A percentile compares a stretch with the other conserved stretches of the same genome.
Evolutionary conservation across 108 stramenopile species (phyloP).

Genomic region (Cyclotella choctawhatcheeana): DNA sequence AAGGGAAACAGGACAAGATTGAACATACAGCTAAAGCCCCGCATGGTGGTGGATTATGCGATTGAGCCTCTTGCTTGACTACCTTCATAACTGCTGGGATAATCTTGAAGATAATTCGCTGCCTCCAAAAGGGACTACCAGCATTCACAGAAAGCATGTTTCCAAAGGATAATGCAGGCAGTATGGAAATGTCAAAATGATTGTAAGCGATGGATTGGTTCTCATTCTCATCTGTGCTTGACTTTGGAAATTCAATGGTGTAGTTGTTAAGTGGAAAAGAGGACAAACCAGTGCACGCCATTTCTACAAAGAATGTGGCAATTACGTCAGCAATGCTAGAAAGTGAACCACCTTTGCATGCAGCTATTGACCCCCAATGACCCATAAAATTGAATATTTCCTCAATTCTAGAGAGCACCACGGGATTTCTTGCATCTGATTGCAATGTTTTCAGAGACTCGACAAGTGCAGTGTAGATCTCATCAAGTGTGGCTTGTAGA

Average conservation of each 20-base stretch:
- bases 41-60: slow-evolving; percentile 42
- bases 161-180: slow-evolving; percentile 57
- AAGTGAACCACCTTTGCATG: slow-evolving; percentile 62
- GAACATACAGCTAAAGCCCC: slow-evolving; percentile 41
- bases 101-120: slow-evolving; percentile 48
- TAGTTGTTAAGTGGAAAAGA: slow-evolving; percentile 29
- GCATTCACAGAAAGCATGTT: slow-evolving; percentile 49
- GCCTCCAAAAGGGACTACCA: slow-evolving; percentile 60
- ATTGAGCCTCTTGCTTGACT: slow-evolving; percentile 42
- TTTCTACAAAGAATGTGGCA: slow-evolving; percentile 61
- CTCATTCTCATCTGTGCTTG: slow-evolving; percentile 20
- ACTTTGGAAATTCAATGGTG: not conserved
- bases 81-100: slow-evolving; percentile 40
- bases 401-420: slow-evolving; percentile 21
- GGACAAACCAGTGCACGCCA: slow-evolving; percentile 61
- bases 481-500: slow-evolving; percentile 17
- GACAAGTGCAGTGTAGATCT: slow-evolving; percentile 19
- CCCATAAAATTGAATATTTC: slow-evolving; percentile 39
- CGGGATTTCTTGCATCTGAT: not conserved
- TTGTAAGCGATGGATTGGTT: slow-evolving; percentile 30
- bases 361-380: slow-evolving; percentile 60
- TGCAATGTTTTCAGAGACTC: slow-evolving; percentile 9
- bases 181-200: slow-evolving; percentile 24
- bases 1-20: slow-evolving; percentile 38
- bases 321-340: slow-evolving; percentile 56